phyloP scores from a whole-genome alignment of 139 green algal species.

The Protoeuglena noctilucae region DNA sequence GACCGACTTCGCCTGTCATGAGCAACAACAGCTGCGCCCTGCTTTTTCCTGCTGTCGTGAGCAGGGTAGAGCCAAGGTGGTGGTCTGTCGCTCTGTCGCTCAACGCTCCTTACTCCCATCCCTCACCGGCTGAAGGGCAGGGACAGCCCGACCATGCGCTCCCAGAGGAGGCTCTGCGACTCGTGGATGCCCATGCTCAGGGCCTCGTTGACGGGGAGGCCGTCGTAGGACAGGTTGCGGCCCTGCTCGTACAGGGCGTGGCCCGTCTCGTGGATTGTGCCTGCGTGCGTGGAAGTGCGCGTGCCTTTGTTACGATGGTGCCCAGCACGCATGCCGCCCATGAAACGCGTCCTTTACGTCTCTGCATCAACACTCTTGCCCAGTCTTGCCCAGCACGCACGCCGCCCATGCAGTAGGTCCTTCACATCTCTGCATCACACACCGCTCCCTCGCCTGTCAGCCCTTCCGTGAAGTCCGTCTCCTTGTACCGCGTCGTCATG shows the following conservation, averaged over 20 bases:
- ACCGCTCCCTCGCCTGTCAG: no score
- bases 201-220: slow-evolving; percentile 54
- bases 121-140: slow-evolving; percentile 26
- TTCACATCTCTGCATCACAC: no score
- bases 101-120: not conserved
- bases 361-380: no score
- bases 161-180: slow-evolving; percentile 72
- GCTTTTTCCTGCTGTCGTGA: not conserved
- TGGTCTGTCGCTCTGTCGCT: not conserved
- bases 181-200: slow-evolving; percentile 78
- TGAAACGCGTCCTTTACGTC: no score
- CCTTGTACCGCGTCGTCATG: slow-evolving; percentile 85
- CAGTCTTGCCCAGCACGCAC: no score
- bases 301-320: no score
- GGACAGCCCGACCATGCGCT: slow-evolving; percentile 67
- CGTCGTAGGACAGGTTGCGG: slow-evolving; percentile 49
- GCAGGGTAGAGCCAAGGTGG: not conserved
- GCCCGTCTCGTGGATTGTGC: slow-evolving; percentile 27
- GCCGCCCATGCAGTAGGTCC: no score
- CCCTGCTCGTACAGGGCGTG: slow-evolving; percentile 85
- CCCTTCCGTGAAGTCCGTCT: slow-evolving; percentile 50
- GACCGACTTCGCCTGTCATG: no score
- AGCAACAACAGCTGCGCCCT: no score
- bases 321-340: no score
- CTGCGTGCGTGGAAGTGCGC: not conserved